Conservation (phyloP, 2,329 filamentous ascomycete genomes). For the Emericellopsis cladophorae region DNA sequence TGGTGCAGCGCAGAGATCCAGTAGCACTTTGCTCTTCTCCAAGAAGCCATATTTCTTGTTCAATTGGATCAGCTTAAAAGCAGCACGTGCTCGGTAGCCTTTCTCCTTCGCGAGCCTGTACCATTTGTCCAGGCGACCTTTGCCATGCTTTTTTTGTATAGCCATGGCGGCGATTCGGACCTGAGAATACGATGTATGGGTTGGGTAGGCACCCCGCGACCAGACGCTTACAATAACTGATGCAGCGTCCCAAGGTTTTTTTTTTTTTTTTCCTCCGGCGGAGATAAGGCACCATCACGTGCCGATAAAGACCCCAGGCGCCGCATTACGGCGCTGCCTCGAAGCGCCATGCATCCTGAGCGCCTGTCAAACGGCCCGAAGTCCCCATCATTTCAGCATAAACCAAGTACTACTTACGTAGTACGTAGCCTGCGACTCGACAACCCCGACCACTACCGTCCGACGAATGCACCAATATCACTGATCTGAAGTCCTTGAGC, state of each 20-base stretch:
- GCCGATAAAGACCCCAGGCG: conserved; percentile 12
- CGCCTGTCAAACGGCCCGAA: too few species aligned
- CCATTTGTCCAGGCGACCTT: conserved; percentile 97
- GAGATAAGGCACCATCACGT: conserved; percentile 13
- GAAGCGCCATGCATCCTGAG: background rate
- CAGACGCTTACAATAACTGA: conserved; percentile 11
- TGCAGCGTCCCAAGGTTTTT: conserved; percentile 9
- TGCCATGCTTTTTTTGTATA: conserved; percentile 97
- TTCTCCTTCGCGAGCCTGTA: conserved; percentile 98
- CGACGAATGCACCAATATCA: background rate
- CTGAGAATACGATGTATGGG: conserved; percentile 1
- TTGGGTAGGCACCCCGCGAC: conserved; percentile 9
- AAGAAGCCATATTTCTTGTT: conserved; percentile 99
- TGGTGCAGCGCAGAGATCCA: conserved; percentile 95
- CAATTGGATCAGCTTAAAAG: conserved; percentile 94
- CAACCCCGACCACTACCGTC: background rate
- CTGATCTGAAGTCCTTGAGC: background rate
- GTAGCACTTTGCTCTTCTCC: conserved; percentile 87
- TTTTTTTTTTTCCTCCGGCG: conserved; percentile 20
- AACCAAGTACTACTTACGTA: too few species aligned
- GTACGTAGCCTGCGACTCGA: background rate
- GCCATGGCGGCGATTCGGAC: conserved; percentile 49
- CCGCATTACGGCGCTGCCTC: background rate
- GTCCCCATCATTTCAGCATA: too few species aligned
- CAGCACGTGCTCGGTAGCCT: conserved; percentile 87